Percentiles rank a stretch among this genome's conserved stretches.
Conservation (phyloP, 495 filamentous ascomycete genomes). For the Penicillium chermesinum region DNA sequence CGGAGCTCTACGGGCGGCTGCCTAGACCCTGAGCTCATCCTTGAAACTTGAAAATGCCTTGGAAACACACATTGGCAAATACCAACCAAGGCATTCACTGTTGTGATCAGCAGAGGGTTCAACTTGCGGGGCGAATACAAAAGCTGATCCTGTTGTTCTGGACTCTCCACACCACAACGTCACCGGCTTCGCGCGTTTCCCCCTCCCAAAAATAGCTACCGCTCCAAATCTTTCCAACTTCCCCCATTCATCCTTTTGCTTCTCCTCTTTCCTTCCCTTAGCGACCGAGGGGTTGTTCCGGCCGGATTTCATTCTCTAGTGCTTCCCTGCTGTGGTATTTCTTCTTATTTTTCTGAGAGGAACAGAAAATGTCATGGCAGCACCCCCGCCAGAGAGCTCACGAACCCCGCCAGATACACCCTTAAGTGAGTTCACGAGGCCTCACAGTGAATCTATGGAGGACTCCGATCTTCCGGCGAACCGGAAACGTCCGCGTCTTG, state of each 20-base stretch:
- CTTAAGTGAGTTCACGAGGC: slow-evolving; percentile 30
- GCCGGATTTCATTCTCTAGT: neutral
- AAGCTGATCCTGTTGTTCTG: slow-evolving; percentile 2
- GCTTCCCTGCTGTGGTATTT: neutral
- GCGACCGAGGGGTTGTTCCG: neutral
- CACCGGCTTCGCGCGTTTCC: slow-evolving; percentile 23
- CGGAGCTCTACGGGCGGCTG: too few species aligned
- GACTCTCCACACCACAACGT: slow-evolving; percentile 23
- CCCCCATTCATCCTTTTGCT: neutral
- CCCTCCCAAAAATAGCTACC: slow-evolving; percentile 22
- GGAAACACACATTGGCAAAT: too few species aligned
- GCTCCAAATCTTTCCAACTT: slow-evolving; percentile 9
- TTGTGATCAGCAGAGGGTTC: too few species aligned
- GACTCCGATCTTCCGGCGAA: slow-evolving; percentile 49
- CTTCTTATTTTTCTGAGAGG: slow-evolving; percentile 4
- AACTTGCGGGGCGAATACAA: neutral
- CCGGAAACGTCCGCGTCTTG: slow-evolving; percentile 60
- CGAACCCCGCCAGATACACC: slow-evolving; percentile 39
- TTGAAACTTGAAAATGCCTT: too few species aligned
- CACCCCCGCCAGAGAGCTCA: slow-evolving; percentile 48
- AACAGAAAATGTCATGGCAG: slow-evolving; percentile 46
- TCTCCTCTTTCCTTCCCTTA: neutral
- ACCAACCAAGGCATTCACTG: too few species aligned
- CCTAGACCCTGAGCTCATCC: too few species aligned
- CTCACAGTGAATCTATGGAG: slow-evolving; percentile 48